A percentile compares a stretch with the other conserved stretches of the same genome.
Conservation (phyloP, 2,329 filamentous ascomycete species). For the Cercospora zeae-maydis region DNA sequence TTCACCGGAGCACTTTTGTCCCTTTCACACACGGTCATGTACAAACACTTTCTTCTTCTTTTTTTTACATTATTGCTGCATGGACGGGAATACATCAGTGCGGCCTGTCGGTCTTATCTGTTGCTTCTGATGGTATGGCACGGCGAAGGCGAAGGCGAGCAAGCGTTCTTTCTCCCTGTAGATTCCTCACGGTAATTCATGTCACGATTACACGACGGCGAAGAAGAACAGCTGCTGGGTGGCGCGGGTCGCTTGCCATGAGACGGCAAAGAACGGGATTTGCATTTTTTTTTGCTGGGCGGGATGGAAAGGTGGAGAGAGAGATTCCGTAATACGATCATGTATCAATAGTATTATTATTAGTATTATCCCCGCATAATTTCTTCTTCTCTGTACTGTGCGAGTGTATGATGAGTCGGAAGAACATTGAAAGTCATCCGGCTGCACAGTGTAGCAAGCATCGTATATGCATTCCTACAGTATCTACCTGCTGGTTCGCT, state of each 20-base stretch:
- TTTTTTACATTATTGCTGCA: neutral
- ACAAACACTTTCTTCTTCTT: neutral
- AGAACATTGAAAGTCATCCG: too few species aligned
- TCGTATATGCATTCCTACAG: too few species aligned
- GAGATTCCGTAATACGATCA: neutral
- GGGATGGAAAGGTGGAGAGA: neutral
- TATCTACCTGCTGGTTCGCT: too few species aligned
- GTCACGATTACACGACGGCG: neutral
- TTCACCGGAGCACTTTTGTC: neutral
- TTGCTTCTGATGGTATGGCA: neutral
- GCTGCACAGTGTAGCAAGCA: too few species aligned
- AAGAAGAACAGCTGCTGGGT: neutral
- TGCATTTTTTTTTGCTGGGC: neutral
- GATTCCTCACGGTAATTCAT: neutral
- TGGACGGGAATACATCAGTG: neutral
- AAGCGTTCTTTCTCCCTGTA: neutral
- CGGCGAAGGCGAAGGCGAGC: neutral
- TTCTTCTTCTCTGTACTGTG: neutral
- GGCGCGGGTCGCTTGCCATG: neutral
- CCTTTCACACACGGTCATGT: neutral
- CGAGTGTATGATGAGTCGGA: too few species aligned
- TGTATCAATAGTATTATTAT: neutral
- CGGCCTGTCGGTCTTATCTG: neutral
- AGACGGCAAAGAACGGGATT: neutral
- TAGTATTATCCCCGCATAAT: too few species aligned